A percentile compares a stretch with the other conserved stretches of the same genome.
These are phyloP conservation scores for Echium plantagineum DNA, from an alignment of 257 asterid genomes.

Conservation along the genomic window DNA sequence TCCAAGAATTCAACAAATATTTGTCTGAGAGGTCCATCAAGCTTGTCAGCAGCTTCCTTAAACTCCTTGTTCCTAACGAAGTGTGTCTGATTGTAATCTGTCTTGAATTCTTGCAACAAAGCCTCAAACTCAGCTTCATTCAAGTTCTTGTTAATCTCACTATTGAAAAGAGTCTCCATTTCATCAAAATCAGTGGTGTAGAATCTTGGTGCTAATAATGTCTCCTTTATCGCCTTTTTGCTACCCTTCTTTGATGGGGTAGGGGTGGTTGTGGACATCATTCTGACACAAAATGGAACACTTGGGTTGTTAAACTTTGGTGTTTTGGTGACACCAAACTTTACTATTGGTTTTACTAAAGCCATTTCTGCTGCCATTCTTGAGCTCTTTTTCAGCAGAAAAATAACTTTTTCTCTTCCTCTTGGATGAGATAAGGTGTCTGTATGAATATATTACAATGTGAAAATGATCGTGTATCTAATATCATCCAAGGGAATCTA, in stretches of 20 bases:
- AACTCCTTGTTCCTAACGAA: constrained; percentile 87
- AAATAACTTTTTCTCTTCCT: too few species aligned
- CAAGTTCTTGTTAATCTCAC: constrained; percentile 78
- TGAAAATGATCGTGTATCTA: constrained; percentile 18
- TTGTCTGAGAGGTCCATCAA: constrained; percentile 67
- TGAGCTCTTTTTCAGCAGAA: not conserved
- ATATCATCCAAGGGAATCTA: constrained; percentile 69
- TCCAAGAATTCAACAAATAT: constrained; percentile 86
- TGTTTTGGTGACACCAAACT: constrained; percentile 26
- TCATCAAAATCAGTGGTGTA: constrained; percentile 92
- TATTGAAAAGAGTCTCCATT: constrained; percentile 94
- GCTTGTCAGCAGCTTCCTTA: constrained; percentile 82
- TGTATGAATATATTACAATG: not conserved
- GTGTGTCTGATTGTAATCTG: constrained; percentile 91
- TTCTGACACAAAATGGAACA: constrained; percentile 14
- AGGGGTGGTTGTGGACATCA: constrained; percentile 51
- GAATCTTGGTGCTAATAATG: constrained; percentile 65
- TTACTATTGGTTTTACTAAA: constrained; percentile 51
- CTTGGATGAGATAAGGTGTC: not conserved
- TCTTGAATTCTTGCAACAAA: constrained; percentile 86
- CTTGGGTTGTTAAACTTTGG: constrained; percentile 20
- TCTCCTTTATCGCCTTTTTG: constrained; percentile 57
- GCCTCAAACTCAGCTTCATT: constrained; percentile 83
- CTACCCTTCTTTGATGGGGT: constrained; percentile 32
- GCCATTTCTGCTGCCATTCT: constrained; percentile 70